Conservation (phyloP, 2,329 filamentous ascomycete species). For the Pleoardoris graminearum region DNA sequence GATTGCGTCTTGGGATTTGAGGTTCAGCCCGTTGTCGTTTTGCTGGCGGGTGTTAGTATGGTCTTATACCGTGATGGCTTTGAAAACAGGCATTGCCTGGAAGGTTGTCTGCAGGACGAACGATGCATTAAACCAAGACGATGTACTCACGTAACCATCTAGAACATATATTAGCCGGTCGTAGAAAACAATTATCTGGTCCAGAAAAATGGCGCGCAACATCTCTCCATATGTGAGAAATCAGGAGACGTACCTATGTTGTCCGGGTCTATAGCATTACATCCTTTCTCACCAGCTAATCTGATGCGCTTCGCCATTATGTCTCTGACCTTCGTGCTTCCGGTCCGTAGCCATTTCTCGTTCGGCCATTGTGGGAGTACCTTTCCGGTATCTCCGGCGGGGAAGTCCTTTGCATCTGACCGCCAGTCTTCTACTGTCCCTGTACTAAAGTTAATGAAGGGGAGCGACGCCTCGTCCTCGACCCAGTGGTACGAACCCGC, state of each 20-base stretch:
- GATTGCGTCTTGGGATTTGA: constrained; percentile 28
- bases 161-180: neutral
- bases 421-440: constrained; percentile 37
- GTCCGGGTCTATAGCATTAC: constrained; percentile 40
- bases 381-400: constrained; percentile 30
- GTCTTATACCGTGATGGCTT: neutral
- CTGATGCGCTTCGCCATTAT: constrained; percentile 38
- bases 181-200: neutral
- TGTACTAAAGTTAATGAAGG: constrained; percentile 28
- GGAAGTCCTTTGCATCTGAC: constrained; percentile 30
- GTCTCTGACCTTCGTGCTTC: constrained; percentile 27
- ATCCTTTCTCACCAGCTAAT: constrained; percentile 34
- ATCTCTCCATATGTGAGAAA: neutral
- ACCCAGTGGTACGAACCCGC: constrained; percentile 13
- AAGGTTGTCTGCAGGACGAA: neutral
- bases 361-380: constrained; percentile 35
- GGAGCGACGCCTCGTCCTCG: neutral
- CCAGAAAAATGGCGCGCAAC: neutral
- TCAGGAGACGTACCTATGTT: constrained; percentile 28
- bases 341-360: constrained; percentile 35
- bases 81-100: neutral
- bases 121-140: neutral
- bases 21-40: constrained; percentile 36
- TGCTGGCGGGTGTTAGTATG: constrained; percentile 25
- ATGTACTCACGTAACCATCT: constrained; percentile 28